Evolutionary conservation across 2,329 filamentous ascomycete genomes (phyloP), one percentile per base, ranked within the genome.

Genomic region (Stemphylium beticola): DNA sequence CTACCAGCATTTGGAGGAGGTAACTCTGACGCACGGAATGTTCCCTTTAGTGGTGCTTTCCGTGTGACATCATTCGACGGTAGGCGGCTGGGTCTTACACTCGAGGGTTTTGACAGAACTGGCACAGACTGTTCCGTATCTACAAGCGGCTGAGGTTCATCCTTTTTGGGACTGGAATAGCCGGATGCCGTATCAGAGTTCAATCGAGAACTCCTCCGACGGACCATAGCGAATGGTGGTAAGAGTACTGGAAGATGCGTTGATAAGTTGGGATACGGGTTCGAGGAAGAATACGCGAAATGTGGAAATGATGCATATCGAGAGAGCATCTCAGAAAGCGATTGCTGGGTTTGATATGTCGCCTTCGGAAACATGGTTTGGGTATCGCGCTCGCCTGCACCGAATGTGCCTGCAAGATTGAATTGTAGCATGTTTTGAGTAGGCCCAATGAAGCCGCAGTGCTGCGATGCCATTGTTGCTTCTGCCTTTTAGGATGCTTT

Each of bases 401-500:
- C 26, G 9, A 8, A 31, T 14, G 15, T 41, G 14, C 3, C 11
- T 43, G 45, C 3, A 3, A 31, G 1, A 3, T 46, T 41, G 10
- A 17, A 14, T 9, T 50, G 37, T 14, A 54, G 17, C 50, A 57
- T 57, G 24, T 54, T 57, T 33, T 50, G 37, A 17, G 49, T 15
- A 50, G 41, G 37, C 6, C 1, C 36, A 24, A 37, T 24, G 14
- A 46, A 36, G 33, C 14, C n/a, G 17, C 4, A 22, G n/a, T 42
- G 33, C 41, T 42, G 44, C 8, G 20, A 14, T 17, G 10, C 11
- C 29, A 17, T 49, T n/a, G 29, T 22, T 44, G 43, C 38, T 31
- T 17, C 34, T 32, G 44, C 11, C 17, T 34, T 4, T 18, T 20
- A 1, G 3, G 14, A 2, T 24, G 32, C 17, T 46, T 37, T 47